Evolutionary conservation across 306 rosid genomes (phyloP).

Genomic region (Senna siamea): DNA sequence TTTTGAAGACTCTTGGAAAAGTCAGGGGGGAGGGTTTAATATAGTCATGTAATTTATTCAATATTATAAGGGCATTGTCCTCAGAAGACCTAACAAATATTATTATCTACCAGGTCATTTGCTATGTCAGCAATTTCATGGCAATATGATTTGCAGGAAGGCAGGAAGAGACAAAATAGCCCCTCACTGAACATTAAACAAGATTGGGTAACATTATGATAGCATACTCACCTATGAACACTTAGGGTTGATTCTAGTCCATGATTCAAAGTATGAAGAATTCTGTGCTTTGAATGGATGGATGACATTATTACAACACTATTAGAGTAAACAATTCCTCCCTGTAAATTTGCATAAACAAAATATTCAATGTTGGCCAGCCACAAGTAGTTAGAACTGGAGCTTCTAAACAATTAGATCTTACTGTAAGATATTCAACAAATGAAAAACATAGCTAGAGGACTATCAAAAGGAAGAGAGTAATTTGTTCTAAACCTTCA

Average conservation of each 20-base stretch:
- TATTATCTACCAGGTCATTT: slow-evolving; percentile 18
- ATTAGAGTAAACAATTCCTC: slow-evolving; percentile 89
- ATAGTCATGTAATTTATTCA: slow-evolving; percentile 26
- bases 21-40: neutral
- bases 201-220: slow-evolving; percentile 30
- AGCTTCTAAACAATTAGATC: neutral
- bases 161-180: neutral
- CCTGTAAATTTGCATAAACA: slow-evolving; percentile 58
- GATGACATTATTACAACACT: slow-evolving; percentile 72
- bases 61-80: slow-evolving; percentile 12
- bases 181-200: slow-evolving; percentile 24
- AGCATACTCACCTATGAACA: slow-evolving; percentile 61
- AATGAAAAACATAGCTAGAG: slow-evolving; percentile 12
- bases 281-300: slow-evolving; percentile 60
- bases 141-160: slow-evolving; percentile 26
- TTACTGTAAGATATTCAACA: slow-evolving; percentile 12
- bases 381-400: slow-evolving; percentile 21
- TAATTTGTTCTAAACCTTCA: neutral
- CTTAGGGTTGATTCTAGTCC: slow-evolving; percentile 76
- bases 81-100: slow-evolving; percentile 4
- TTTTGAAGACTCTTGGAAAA: slow-evolving; percentile 23
- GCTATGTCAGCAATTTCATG: slow-evolving; percentile 24
- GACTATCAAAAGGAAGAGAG: slow-evolving; percentile 15
- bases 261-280: slow-evolving; percentile 57
- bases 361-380: slow-evolving; percentile 26